Evolutionary conservation across 495 filamentous ascomycete species (phyloP), one percentile per base, ranked within the genome.

Genomic region (Astrothelium subdiscretum): DNA sequence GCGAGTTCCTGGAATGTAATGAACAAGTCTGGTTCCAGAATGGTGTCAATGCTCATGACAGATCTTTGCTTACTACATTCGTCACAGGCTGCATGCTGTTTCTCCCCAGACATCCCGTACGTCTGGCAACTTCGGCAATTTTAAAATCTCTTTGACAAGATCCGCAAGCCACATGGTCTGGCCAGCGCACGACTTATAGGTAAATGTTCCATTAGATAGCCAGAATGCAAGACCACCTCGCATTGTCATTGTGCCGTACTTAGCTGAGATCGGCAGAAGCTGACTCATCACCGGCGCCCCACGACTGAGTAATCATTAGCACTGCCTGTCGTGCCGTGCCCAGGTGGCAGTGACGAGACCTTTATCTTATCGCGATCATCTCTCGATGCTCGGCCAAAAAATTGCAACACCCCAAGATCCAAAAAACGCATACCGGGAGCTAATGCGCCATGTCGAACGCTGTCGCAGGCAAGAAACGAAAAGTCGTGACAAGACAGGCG

Each of bases 21-120:
- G 27, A 48, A 32, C 44, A 6, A 31, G 52, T 32, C 29, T 35
- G 2, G 13, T 18, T 20, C 11, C 26, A 29, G 20, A 18, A 26
- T 35, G 29, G 26, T 13, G 59, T 38, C 35, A 38, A 38, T 6
- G 15, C 8, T 8, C 35, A 38, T 6, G 35, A 38, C 15, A 38
- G 35, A 0, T 6, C 10, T 18, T 26, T 27, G 69, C 70, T 65
- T 64, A 73, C 71, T 62, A 59, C 72, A 74, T 38, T 71, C 70
- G 48, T 74, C 72, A 57, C 72, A 74, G 3, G 72, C 68, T 13
- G 69, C 58, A 58, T 70, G 71, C 8, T 61, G 66, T 66, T 61
- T 70, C 65, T 42, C 12, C 60, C 22, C 48, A 11, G 48, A 29
- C 48, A 54, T 54, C 6, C 20, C 2, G 48, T 8, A 29, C 20